These are phyloP conservation scores for Diaporthe sp. DNA, from an alignment of 2,329 filamentous ascomycete genomes.

Conservation along the genomic window DNA sequence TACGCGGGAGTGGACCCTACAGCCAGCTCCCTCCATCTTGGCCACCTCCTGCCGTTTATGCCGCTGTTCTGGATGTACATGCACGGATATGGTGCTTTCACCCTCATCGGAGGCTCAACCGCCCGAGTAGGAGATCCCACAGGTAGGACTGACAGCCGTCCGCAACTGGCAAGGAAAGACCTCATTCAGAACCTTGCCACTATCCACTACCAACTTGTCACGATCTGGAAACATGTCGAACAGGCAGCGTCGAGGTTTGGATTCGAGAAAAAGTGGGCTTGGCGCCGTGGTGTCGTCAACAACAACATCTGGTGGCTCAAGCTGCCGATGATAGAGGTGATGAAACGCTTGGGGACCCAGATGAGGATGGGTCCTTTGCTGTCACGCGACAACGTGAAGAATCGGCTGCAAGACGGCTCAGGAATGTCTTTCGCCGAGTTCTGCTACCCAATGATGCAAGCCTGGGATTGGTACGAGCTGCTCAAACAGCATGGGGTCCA, in stretches of 20 bases:
- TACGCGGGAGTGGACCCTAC: constrained; percentile 89
- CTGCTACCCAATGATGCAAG: constrained; percentile 90
- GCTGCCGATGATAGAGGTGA: constrained; percentile 77
- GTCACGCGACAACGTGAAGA: constrained; percentile 82
- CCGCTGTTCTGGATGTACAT: constrained; percentile 86
- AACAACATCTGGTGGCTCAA: constrained; percentile 87
- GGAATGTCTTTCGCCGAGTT: constrained; percentile 97
- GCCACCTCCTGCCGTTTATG: constrained; percentile 85
- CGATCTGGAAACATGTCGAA: constrained; percentile 80
- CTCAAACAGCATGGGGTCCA: constrained; percentile 75
- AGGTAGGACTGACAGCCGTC: constrained; percentile 71
- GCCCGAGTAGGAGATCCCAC: constrained; percentile 84
- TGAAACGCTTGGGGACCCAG: constrained; percentile 77
- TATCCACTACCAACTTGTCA: constrained; percentile 76
- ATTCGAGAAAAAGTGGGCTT: constrained; percentile 70
- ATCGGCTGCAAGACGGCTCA: constrained; percentile 83
- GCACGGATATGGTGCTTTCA: constrained; percentile 75
- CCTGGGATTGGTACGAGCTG: constrained; percentile 96
- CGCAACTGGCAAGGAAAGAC: constrained; percentile 60
- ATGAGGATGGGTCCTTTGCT: constrained; percentile 89
- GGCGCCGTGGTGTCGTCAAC: constrained; percentile 77
- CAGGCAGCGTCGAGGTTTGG: constrained; percentile 72
- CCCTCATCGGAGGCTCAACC: constrained; percentile 79
- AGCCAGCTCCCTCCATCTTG: constrained; percentile 81
- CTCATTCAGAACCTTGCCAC: constrained; percentile 73